Evolutionary conservation across 306 rosid species (phyloP), one percentile per base, ranked within the genome.

Genomic region (Oxytropis ochrocephala): DNA sequence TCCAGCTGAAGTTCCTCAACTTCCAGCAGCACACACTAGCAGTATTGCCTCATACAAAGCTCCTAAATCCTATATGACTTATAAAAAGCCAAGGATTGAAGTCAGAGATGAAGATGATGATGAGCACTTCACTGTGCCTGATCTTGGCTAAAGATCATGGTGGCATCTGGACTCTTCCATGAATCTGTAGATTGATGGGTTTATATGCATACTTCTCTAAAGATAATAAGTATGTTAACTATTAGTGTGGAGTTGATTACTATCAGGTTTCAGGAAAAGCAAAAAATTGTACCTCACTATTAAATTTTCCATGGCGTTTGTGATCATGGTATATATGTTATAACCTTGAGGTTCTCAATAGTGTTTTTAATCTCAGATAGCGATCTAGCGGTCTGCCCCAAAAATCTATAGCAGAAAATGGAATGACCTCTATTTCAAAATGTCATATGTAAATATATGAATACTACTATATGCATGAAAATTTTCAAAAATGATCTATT

Each of bases 1-100:
- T 5, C 89, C 95, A 0, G 97, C 97, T 4, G 97, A 94, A 85
- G 99, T 94, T 72, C 99, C 99, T 44, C 95, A 89, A 80, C 91
- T 94, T 80, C 82, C 88, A 2, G 71, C 64, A 19, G 58, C 84
- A 7, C 95, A 85, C 35, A 19, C 90, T 1, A 79, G 78, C 82
- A 78, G 63, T 51, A 62, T 71, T 39, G 8, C 67, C 48, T 67
- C 91, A 27, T 77, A 73, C 70, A 87, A 81, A 81, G 78, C 83
- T 42, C 21, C 85, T 1, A 94, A 89, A 78, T 84, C 85, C 16
- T 72, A 30, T 41, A 65, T 44, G 67, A 78, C 92, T 6, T 69
- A 67, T 82, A 94, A 94, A 79, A 94, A 85, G 87, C 96, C 96
- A 8, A 81, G 97, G 69, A 73, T 91, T 24, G 97, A 91, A 69